These are phyloP conservation scores for Penicillium verrucosum DNA, from an alignment of 2,329 filamentous ascomycete genomes.

Conservation along the genomic window DNA sequence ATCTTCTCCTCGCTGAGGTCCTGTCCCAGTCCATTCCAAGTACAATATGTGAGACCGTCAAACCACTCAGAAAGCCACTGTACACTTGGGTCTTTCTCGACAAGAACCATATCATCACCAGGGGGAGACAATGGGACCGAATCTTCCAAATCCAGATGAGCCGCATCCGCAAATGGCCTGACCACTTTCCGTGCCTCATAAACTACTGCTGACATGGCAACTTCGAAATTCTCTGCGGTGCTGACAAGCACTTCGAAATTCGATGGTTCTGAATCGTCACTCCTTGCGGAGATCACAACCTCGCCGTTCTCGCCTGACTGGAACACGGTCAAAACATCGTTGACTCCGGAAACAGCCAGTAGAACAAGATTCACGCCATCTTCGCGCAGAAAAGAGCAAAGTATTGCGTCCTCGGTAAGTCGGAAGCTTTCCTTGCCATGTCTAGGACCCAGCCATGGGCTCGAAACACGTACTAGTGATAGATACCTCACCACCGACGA, in stretches of 20 bases:
- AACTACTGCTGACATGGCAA: conserved; percentile 74
- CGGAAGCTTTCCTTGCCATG: conserved; percentile 68
- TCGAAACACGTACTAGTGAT: conserved; percentile 72
- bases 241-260: conserved; percentile 65
- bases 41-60: conserved; percentile 90
- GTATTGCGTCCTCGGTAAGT: conserved; percentile 72
- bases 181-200: conserved; percentile 77
- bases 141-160: conserved; percentile 13
- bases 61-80: conserved; percentile 84
- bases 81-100: conserved; percentile 40
- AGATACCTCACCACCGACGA: conserved; percentile 72
- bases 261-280: conserved; percentile 60
- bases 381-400: conserved; percentile 71
- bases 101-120: conserved; percentile 43
- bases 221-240: conserved; percentile 68
- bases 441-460: conserved; percentile 82
- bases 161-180: conserved; percentile 24
- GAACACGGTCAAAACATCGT: conserved; percentile 68
- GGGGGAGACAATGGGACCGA: conserved; percentile 30
- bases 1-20: conserved; percentile 77
- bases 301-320: conserved; percentile 62
- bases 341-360: conserved; percentile 71
- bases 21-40: conserved; percentile 91
- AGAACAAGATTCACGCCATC: conserved; percentile 74
- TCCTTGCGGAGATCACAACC: conserved; percentile 67